Conservation (phyloP, 2,329 filamentous ascomycete species). For the Alternaria triticimaculans region DNA sequence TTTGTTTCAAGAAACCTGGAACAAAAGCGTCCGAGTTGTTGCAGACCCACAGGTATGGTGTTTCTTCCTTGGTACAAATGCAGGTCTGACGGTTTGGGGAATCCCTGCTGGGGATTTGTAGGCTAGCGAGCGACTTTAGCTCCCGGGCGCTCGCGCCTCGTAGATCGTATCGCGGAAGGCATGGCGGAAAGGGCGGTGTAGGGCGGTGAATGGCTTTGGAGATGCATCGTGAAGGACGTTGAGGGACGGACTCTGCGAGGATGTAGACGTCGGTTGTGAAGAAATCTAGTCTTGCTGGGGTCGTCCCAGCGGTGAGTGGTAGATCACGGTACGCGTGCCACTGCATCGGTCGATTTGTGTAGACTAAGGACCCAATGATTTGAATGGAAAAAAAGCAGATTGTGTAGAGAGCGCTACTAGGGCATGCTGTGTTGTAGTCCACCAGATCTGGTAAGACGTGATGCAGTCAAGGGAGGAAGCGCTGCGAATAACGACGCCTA, state of each 20-base stretch:
- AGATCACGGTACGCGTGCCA: neutral
- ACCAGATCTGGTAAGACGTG: constrained; percentile 4
- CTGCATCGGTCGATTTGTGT: constrained; percentile 10
- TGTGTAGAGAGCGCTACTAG: neutral
- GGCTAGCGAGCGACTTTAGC: constrained; percentile 8
- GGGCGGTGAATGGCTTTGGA: constrained; percentile 25
- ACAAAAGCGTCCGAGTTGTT: constrained; percentile 1
- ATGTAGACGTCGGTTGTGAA: neutral
- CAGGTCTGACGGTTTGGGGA: constrained; percentile 6
- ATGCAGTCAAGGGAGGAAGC: neutral
- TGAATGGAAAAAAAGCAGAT: constrained; percentile 3
- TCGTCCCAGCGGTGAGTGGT: constrained; percentile 1
- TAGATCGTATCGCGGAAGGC: constrained; percentile 9
- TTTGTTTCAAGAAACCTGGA: constrained; percentile 6
- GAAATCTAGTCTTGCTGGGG: neutral
- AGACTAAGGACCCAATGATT: neutral
- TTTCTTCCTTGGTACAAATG: constrained; percentile 3
- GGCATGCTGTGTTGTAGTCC: constrained; percentile 9
- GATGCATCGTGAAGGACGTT: neutral
- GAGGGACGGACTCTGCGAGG: neutral
- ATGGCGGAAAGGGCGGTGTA: constrained; percentile 23
- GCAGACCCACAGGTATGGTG: constrained; percentile 6
- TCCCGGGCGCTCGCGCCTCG: constrained; percentile 12
- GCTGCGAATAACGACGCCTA: neutral
- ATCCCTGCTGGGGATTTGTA: constrained; percentile 10